Base-by-base conservation (phyloP, 148 eudicot species). In the Chenopodium quinoa region DNA sequence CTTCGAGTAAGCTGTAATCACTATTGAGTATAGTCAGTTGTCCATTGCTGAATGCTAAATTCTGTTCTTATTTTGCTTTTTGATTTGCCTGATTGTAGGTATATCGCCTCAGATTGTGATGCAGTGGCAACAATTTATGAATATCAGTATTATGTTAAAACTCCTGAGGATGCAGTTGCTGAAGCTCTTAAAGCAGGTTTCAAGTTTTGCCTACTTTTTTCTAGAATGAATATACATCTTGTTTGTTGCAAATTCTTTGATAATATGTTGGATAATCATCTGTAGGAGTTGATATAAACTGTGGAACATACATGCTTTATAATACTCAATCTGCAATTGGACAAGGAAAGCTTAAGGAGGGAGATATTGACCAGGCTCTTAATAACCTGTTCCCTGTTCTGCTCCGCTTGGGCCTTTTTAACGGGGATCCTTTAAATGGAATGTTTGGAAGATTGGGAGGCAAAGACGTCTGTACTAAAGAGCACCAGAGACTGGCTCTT, bases 61-160 rank as follows among this genome's bases (percentile, higher is more conserved):
- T 34, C 75, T n/a, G 74, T 78, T 88, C 12, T 76, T 60, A 47
- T 37, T 37, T 4, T 84, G 46, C 54, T 69, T 77, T 78, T 81
- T 79, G 54, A 81, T 73, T 78, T 80, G 78, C 68, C 73, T 78
- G 79, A 83, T 46, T 85, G 77, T 88, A 97, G 99, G 82, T 97
- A 97, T 84, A 84, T 97, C 50, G 78, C 95, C 76, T 94, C 99
- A 56, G 99, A 97, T 72, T 97, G 99, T 86, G 98, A 97, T 89
- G 99, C 99, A 62, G 94, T 97, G 85, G 98, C 99, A 19, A 92
- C 97, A 44, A 92, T 97, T 70, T 94, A 80, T 75, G 99, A 97
- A 80, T 81, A 91, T 84, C 99, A 97, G 46, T 69, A 86, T 44
- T 97, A 89, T 85, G 86, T 91, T 7, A 84, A 81, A 71, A 85